phyloP scores from a whole-genome alignment of 2,329 filamentous ascomycete species.

The Diplodia scrobiculata region DNA sequence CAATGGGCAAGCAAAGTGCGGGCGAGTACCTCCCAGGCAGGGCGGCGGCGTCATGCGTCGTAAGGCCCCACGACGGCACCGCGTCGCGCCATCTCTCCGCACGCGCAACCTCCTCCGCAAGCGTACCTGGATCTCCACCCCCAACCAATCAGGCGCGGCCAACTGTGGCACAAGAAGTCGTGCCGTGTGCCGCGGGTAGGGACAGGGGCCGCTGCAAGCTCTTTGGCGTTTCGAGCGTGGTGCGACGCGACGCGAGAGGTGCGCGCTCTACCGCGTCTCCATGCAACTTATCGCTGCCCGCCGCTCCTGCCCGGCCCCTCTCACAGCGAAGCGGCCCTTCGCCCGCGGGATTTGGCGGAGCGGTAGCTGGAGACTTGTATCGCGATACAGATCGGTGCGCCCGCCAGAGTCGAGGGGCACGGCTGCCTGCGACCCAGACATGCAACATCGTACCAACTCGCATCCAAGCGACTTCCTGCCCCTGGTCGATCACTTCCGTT shows the following conservation, averaged over 20 bases:
- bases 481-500: background rate
- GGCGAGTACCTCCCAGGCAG: background rate
- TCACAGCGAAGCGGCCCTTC: background rate
- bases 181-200: background rate
- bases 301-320: background rate
- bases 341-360: background rate
- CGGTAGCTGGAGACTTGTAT: background rate
- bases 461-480: background rate
- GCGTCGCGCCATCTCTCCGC: constrained; percentile 1
- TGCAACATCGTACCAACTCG: background rate
- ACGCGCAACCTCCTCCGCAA: constrained; percentile 6
- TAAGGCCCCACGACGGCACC: background rate
- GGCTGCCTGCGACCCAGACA: background rate
- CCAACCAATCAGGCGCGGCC: background rate
- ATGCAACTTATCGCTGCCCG: background rate
- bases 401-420: background rate
- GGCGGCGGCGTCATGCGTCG: background rate
- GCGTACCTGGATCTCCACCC: background rate
- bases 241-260: background rate
- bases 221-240: background rate
- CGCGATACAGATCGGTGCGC: constrained; percentile 4
- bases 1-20: background rate
- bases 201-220: background rate
- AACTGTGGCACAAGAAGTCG: background rate
- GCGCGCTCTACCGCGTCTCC: background rate